phyloP scores from a whole-genome alignment of 345 rosid species.

The Sisymbrium altissimum region DNA sequence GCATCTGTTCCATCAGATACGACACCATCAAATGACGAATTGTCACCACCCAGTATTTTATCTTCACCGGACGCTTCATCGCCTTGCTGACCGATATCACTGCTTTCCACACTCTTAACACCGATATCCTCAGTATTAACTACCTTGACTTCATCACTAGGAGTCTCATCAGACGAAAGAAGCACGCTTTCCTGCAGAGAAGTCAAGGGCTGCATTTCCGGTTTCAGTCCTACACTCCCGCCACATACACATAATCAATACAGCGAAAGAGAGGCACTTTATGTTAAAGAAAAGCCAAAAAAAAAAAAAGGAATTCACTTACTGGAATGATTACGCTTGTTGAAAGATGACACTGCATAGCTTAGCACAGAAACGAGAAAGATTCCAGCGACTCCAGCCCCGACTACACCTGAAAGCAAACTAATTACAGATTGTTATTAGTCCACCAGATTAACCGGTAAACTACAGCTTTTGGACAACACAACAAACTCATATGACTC shows the following conservation, averaged over 20 bases:
- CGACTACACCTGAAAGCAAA: slow-evolving; percentile 76
- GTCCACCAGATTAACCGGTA: slow-evolving; percentile 42
- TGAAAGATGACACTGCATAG: slow-evolving; percentile 57
- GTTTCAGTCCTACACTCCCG: slow-evolving; percentile 48
- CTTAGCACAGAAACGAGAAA: slow-evolving; percentile 54
- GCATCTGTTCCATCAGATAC: slow-evolving; percentile 31
- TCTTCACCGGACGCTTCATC: slow-evolving; percentile 37
- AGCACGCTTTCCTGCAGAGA: slow-evolving; percentile 51
- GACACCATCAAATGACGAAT: slow-evolving; percentile 24
- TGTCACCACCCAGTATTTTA: slow-evolving; percentile 31
- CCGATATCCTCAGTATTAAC: slow-evolving; percentile 31
- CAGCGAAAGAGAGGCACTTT: background rate
- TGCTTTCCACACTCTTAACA: slow-evolving; percentile 30
- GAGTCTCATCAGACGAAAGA: slow-evolving; percentile 37
- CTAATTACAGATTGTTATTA: slow-evolving; percentile 67
- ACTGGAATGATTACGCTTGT: slow-evolving; percentile 56
- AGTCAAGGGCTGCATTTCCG: slow-evolving; percentile 66
- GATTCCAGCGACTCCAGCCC: slow-evolving; percentile 72
- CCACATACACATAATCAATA: background rate
- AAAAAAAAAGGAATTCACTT: slow-evolving; percentile 32
- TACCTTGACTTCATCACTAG: slow-evolving; percentile 34
- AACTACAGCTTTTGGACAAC: too few relatives aligned
- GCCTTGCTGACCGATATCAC: slow-evolving; percentile 36
- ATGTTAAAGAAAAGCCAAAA: too few relatives aligned
- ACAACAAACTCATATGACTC: too few relatives aligned